phyloP scores from a whole-genome alignment of 257 asterid species.

The Plectranthus barbatus region DNA sequence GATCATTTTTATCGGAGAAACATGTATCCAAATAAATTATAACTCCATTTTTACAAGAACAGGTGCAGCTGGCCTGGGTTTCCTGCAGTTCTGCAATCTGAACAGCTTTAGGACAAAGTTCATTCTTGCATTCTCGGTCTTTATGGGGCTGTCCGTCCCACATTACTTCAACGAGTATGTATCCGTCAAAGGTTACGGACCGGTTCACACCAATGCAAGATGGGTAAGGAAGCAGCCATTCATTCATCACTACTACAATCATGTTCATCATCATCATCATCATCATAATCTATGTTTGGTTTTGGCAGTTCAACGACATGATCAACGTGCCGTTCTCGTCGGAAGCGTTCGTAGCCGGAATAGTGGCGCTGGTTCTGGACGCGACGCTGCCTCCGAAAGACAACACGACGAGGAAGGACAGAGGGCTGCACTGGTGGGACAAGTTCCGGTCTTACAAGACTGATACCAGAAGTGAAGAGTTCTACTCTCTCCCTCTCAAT shows the following conservation, averaged over 20 bases:
- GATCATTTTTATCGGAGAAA: too few species aligned
- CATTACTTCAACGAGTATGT: slow-evolving; percentile 80
- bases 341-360: slow-evolving; percentile 70
- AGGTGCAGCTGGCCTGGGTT: slow-evolving; percentile 84
- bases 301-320: slow-evolving; percentile 80
- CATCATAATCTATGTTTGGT: too few species aligned
- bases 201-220: slow-evolving; percentile 76
- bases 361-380: slow-evolving; percentile 60
- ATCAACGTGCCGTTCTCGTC: slow-evolving; percentile 80
- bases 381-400: slow-evolving; percentile 59
- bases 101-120: slow-evolving; percentile 81
- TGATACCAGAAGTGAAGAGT: slow-evolving; percentile 83
- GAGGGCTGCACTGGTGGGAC: slow-evolving; percentile 97
- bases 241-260: not conserved
- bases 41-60: not conserved
- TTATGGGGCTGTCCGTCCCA: slow-evolving; percentile 90
- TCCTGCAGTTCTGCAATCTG: slow-evolving; percentile 84
- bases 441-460: slow-evolving; percentile 65
- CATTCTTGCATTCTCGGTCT: slow-evolving; percentile 75
- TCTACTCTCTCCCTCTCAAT: slow-evolving; percentile 73
- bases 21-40: not conserved
- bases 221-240: slow-evolving; percentile 50
- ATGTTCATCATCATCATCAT: too few species aligned
- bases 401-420: slow-evolving; percentile 51
- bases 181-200: slow-evolving; percentile 45